These are phyloP conservation scores for Anacardium occidentale DNA, from an alignment of 345 rosid species.

Conservation along the genomic window DNA sequence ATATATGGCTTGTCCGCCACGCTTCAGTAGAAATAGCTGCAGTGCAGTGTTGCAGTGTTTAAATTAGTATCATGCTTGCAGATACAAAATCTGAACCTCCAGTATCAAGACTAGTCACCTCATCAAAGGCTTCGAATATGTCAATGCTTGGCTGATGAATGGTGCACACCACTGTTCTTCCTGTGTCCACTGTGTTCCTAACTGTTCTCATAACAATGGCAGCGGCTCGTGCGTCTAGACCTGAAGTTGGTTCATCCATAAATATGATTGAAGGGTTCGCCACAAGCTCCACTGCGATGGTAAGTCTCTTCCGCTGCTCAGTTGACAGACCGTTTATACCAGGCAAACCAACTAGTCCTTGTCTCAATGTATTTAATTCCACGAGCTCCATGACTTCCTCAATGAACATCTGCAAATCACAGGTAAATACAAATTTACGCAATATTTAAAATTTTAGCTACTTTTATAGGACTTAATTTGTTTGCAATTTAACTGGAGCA, in stretches of 20 bases:
- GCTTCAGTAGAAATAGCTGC: slow-evolving; percentile 47
- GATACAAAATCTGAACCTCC: too few species aligned
- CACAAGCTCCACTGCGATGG: slow-evolving; percentile 90
- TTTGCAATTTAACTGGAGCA: slow-evolving; percentile 36
- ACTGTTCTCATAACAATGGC: slow-evolving; percentile 94
- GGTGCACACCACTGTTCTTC: slow-evolving; percentile 92
- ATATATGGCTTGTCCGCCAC: slow-evolving; percentile 54
- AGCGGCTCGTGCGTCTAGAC: slow-evolving; percentile 93
- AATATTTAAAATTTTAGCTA: neutral
- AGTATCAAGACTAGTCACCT: slow-evolving; percentile 36
- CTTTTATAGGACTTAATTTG: slow-evolving; percentile 39
- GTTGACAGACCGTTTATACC: slow-evolving; percentile 84
- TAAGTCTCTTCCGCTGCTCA: slow-evolving; percentile 85
- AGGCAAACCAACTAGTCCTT: slow-evolving; percentile 83
- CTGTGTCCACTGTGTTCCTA: slow-evolving; percentile 86
- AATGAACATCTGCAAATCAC: slow-evolving; percentile 59
- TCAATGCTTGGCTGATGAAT: slow-evolving; percentile 96
- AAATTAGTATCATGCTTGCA: neutral
- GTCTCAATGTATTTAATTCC: slow-evolving; percentile 56
- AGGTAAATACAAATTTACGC: neutral
- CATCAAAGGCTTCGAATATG: slow-evolving; percentile 90
- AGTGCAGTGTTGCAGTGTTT: slow-evolving; percentile 5
- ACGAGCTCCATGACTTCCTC: slow-evolving; percentile 94
- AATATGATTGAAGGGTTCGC: slow-evolving; percentile 91
- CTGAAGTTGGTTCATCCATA: slow-evolving; percentile 98